These are phyloP conservation scores for Diphasiastrum complanatum DNA, from an alignment of 83 land plant genomes.

Conservation along the genomic window DNA sequence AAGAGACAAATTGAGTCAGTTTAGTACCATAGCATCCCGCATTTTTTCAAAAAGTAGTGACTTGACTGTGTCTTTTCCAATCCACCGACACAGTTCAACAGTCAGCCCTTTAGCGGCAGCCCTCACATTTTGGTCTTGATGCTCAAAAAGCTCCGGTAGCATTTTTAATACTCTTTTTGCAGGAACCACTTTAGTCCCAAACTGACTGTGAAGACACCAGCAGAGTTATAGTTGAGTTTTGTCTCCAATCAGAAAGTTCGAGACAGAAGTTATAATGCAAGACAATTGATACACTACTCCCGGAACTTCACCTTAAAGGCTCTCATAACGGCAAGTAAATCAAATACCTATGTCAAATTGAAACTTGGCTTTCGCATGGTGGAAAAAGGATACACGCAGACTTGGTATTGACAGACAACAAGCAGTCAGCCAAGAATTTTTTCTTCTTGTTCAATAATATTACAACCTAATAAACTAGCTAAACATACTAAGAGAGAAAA, in stretches of 20 bases:
- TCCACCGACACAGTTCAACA: conserved; percentile 97
- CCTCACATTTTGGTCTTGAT: conserved; percentile 98
- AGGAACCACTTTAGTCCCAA: conserved; percentile 90
- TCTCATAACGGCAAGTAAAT: too few relatives aligned
- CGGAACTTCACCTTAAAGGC: too few relatives aligned
- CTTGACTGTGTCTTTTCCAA: conserved; percentile 96
- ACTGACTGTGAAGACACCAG: conserved; percentile 38
- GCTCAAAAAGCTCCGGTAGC: conserved; percentile 99
- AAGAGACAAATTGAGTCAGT: background rate
- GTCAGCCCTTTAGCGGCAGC: conserved; percentile 95
- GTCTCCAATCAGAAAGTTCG: background rate
- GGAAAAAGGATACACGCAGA: too few relatives aligned
- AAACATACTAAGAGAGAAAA: too few relatives aligned
- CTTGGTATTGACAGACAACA: too few relatives aligned
- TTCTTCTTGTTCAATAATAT: too few relatives aligned
- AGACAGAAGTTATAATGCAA: too few relatives aligned
- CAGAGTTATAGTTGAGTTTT: background rate
- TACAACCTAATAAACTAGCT: too few relatives aligned
- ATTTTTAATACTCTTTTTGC: conserved; percentile 91
- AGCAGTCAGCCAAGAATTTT: too few relatives aligned
- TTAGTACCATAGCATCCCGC: conserved; percentile 99
- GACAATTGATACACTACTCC: too few relatives aligned
- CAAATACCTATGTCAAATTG: too few relatives aligned
- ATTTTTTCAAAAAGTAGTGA: conserved; percentile 92
- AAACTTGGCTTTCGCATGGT: too few relatives aligned